phyloP scores from a whole-genome alignment of 768 basidiomycete genomes.

The Tulasnella calospora region DNA sequence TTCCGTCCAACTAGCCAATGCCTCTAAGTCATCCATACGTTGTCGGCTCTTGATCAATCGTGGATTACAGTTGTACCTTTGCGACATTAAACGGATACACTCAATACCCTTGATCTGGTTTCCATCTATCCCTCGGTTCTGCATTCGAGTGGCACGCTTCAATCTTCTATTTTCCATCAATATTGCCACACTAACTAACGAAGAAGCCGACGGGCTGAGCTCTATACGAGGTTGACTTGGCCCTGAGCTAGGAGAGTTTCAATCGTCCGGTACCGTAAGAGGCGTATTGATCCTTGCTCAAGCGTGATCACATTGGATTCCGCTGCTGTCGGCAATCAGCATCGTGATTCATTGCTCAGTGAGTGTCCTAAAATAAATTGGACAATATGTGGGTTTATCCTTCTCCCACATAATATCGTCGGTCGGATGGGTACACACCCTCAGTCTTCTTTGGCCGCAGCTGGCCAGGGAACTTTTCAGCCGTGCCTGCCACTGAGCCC shows the following conservation, averaged over 20 bases:
- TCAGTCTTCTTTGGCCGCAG: not conserved
- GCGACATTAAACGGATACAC: not conserved
- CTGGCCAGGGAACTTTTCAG: not conserved
- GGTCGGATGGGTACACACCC: not conserved
- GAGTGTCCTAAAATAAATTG: not conserved
- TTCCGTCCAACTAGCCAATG: slow-evolving; percentile 6
- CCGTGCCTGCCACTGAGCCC: not conserved
- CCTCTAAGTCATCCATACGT: not conserved
- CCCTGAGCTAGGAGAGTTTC: slow-evolving; percentile 68
- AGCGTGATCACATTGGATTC: slow-evolving; percentile 48
- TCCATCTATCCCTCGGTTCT: not conserved
- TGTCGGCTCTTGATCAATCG: not conserved
- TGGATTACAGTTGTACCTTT: not conserved
- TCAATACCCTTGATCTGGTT: not conserved
- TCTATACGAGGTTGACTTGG: slow-evolving; percentile 72
- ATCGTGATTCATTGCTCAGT: not conserved
- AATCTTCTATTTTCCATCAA: not conserved
- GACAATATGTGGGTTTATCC: not conserved
- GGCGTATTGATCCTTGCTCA: slow-evolving; percentile 73
- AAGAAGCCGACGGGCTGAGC: not conserved
- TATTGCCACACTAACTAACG: not conserved
- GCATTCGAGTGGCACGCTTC: not conserved
- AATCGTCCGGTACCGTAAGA: slow-evolving; percentile 70
- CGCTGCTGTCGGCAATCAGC: not conserved
- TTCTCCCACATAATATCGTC: not conserved